A percentile compares a stretch with the other conserved stretches of the same genome.
Evolutionary conservation across 176 grass and related monocot genomes (phyloP).

Genomic region (Panicum miliaceum): DNA sequence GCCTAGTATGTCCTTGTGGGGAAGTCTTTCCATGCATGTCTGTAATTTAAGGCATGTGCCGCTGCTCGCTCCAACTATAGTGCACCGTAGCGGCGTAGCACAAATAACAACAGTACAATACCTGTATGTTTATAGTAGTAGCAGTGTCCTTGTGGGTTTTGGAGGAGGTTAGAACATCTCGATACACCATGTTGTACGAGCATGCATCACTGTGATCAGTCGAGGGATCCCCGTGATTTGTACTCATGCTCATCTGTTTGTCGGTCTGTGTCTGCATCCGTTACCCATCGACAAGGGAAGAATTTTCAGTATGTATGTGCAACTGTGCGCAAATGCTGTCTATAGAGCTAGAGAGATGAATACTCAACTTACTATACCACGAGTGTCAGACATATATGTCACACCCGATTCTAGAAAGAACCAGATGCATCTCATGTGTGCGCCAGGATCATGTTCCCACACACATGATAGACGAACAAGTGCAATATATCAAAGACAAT

Average conservation of each 20-base stretch:
- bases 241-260: not conserved
- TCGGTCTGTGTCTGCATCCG: not conserved
- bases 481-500: too few species aligned
- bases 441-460: too few species aligned
- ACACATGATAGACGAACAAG: too few species aligned
- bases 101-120: conserved; percentile 1
- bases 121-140: not conserved
- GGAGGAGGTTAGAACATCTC: conserved; percentile 27
- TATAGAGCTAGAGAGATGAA: not conserved
- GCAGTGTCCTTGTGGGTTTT: not conserved
- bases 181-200: not conserved
- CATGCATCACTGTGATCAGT: conserved; percentile 6
- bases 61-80: conserved; percentile 15
- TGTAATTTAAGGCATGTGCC: conserved; percentile 48
- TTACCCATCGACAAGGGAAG: not conserved
- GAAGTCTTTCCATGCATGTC: conserved; percentile 49
- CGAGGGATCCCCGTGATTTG: conserved; percentile 46
- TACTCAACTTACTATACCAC: not conserved
- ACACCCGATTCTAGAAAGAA: too few species aligned
- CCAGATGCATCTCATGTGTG: too few species aligned
- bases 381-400: not conserved
- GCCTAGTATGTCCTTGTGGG: conserved; percentile 48
- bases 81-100: conserved; percentile 3
- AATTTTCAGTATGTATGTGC: not conserved
- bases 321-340: not conserved